These are phyloP conservation scores for Taphrina deformans DNA, from an alignment of 1,139 yeast genomes.

Conservation along the genomic window DNA sequence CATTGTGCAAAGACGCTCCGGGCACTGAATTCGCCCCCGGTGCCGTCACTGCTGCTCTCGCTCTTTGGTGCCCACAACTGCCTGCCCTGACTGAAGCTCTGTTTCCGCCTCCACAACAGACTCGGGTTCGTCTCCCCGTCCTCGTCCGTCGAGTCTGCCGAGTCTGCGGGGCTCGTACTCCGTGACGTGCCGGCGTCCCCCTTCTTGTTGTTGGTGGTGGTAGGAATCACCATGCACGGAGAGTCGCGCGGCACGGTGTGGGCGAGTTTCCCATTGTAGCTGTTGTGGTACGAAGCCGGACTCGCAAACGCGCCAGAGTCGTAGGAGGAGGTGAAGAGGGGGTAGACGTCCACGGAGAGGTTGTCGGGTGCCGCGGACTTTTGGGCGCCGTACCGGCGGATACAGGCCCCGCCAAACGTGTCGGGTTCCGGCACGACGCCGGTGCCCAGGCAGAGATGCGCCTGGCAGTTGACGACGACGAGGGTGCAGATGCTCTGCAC, in stretches of 20 bases:
- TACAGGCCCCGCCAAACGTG: slow-evolving; percentile 34
- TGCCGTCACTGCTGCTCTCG: background rate
- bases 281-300: background rate
- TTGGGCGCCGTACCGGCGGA: background rate
- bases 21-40: background rate
- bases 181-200: background rate
- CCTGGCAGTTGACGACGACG: slow-evolving; percentile 33
- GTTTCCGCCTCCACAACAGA: slow-evolving; percentile 18
- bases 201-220: no score
- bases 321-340: slow-evolving; percentile 15
- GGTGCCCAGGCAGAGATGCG: slow-evolving; percentile 34
- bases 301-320: slow-evolving; percentile 15
- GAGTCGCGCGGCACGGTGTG: background rate
- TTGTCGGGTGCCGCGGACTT: background rate
- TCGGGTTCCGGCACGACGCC: slow-evolving; percentile 37
- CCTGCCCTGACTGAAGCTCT: slow-evolving; percentile 11
- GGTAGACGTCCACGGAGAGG: background rate
- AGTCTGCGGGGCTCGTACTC: background rate
- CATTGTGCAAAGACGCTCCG: slow-evolving; percentile 16
- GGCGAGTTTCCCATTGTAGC: background rate
- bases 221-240: slow-evolving; percentile 17
- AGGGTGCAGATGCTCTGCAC: slow-evolving; percentile 35
- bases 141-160: background rate
- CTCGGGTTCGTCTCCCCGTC: slow-evolving; percentile 11
- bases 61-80: background rate